Base-by-base conservation (phyloP, 495 filamentous ascomycete genomes). In the Aspergillus wentii region DNA sequence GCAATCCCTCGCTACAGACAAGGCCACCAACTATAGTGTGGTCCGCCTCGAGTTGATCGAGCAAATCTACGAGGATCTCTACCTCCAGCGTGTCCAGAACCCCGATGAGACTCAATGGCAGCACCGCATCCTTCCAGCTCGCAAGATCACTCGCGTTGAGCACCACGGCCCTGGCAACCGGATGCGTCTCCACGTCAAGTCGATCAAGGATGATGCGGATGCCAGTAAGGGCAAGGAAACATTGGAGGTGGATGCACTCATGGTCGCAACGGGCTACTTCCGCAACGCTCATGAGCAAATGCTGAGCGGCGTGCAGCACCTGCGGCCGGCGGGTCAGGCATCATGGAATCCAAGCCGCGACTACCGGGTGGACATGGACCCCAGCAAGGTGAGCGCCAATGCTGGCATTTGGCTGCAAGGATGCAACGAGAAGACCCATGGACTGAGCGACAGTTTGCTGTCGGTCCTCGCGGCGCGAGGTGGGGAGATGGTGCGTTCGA, bases 351-450 rank as follows among this genome's bases (percentile, higher is more conserved):
- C 62, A 11, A 45, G 48, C 27, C 73, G 91, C 30, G 71, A 95
- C 57, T 98, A 98, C 55, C 69, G 72, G 9, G 76, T 95, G 3
- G 59, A 74, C 17, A 84, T 90, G 46, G 71, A 79, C 17, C 64
- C 70, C 6, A 76, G 71, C 17, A 75, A 76, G 43, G 83, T 95
- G 18, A 65, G 64, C 30, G 41, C 56, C 5, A 69, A 81, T 10
- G 74, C 78, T 6, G 89, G 89, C 8, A 74, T 96, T 21, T 98
- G 88, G 88, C 69, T 98, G 43, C 92, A 96, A 62, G 92, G 92
- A 1, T 96, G 89, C 59, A 92, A 88, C 51, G 88, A 98, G 64
- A 77, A 71, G 41, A 95, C 87, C 18, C 92, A 96, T 57, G 92
- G 92, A 66, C 53, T 91, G 46, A 86, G 83, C 45, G 87, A 91